Conservation (phyloP, 1,284 basidiomycete species). For the Coriolopsis trogii region DNA sequence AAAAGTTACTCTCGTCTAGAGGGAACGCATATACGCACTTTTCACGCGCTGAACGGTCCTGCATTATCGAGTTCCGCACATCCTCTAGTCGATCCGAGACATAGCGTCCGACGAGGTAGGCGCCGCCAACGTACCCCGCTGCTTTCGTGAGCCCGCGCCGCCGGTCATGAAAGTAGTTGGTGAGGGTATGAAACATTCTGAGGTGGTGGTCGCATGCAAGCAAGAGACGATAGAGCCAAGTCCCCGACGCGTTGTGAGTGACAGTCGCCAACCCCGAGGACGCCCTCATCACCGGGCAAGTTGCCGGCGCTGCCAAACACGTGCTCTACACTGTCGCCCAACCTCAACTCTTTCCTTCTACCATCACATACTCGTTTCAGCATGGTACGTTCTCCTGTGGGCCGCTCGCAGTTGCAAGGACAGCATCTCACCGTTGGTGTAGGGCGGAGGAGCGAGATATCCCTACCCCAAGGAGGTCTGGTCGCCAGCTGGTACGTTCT, state of each 20-base stretch:
- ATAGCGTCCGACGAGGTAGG: constrained; percentile 73
- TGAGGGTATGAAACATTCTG: constrained; percentile 30
- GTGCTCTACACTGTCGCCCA: constrained; percentile 19
- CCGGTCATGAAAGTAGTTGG: constrained; percentile 50
- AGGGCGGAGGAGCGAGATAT: constrained; percentile 72
- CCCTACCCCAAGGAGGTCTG: constrained; percentile 73
- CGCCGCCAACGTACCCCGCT: constrained; percentile 57
- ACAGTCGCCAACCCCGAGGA: constrained; percentile 11
- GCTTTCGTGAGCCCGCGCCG: constrained; percentile 46
- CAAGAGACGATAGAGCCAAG: constrained; percentile 10
- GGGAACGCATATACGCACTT: too few relatives aligned
- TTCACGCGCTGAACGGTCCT: constrained; percentile 70
- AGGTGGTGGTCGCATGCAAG: constrained; percentile 20
- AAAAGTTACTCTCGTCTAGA: too few relatives aligned
- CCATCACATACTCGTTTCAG: constrained; percentile 18
- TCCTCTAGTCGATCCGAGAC: constrained; percentile 70
- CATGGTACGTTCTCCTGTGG: constrained; percentile 25
- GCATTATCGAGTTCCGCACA: constrained; percentile 65
- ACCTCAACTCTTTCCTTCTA: constrained; percentile 17
- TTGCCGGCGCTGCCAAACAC: constrained; percentile 30
- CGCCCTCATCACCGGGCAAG: constrained; percentile 18
- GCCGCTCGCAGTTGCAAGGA: neutral
- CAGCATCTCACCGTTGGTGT: neutral
- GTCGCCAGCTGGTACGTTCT: constrained; percentile 60
- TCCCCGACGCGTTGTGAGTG: neutral